These are phyloP conservation scores for Cenchrus purpureus DNA, from an alignment of 176 grass and related monocot genomes.

Conservation along the genomic window DNA sequence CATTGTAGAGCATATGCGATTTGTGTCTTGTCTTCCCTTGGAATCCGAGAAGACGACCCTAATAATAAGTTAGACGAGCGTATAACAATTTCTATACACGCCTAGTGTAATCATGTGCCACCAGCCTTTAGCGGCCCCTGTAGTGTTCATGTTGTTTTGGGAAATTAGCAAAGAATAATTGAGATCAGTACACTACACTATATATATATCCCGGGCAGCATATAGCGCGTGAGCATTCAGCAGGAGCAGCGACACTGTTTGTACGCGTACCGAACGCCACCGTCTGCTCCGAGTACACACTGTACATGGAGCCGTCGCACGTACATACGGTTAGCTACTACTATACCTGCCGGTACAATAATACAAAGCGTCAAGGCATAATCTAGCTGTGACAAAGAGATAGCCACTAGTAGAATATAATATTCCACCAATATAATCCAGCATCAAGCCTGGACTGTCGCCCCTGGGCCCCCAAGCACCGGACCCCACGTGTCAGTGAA, in stretches of 20 bases:
- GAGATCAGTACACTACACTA: conserved; percentile 3
- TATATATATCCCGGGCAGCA: background rate
- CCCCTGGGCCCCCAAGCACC: too few relatives aligned
- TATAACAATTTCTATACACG: too few relatives aligned
- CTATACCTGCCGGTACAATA: background rate
- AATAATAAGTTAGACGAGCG: too few relatives aligned
- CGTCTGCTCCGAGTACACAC: background rate
- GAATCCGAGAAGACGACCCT: background rate
- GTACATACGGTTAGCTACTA: background rate
- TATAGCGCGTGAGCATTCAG: background rate
- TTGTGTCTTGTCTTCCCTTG: background rate
- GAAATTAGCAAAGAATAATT: conserved; percentile 9
- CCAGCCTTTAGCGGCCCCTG: background rate
- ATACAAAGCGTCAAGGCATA: background rate
- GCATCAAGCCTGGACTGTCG: background rate
- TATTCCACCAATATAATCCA: background rate
- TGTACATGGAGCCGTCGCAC: background rate
- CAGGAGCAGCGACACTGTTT: background rate
- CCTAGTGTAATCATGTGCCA: background rate
- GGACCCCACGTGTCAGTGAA: background rate
- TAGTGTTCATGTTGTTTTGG: background rate
- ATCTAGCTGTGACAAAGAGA: background rate
- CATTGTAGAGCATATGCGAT: background rate
- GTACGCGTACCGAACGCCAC: conserved; percentile 10
- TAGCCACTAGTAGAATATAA: background rate